Evolutionary conservation across 768 basidiomycete species (phyloP), one percentile per base, ranked within the genome.

Genomic region (Hydnum rufescens): DNA sequence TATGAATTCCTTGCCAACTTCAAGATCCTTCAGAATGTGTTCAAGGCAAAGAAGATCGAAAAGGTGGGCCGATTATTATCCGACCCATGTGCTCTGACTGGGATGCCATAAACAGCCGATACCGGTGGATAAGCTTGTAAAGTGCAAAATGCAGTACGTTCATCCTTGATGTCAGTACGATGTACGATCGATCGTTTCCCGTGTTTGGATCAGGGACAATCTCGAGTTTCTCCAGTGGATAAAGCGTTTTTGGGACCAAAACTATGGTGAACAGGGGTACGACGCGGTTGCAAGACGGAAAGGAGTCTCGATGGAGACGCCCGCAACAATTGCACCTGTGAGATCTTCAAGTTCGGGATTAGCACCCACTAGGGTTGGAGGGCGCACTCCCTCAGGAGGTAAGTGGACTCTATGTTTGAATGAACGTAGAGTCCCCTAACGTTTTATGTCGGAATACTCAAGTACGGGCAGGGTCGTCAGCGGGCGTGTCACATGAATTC

Each of bases 171-270:
- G 42, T 51, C 53, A 29, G 26, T 23, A 47, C 49, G 26, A n/a
- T 42, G 6, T 8, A 8, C 22, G 18, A 13, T 26, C 8, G 25
- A 8, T 16, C 44, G 49, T 50, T 25, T 50, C 6, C 49, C 32
- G 49, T 6, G 23, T 6, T 34, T 32, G 18, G 22, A n/a, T 26
- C 19, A 86, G 85, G 66, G 95, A 97, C 66, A 99, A 99, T 66
- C 80, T 99, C 59, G 95, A 99, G 63, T 97, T 99, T 70, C 65
- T 92, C 53, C 95, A 99, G 66, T 99, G 93, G 93, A 74, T 87
- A 61, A 89, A 89, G 63, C 81, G 82, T 23, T 96, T 81, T 67
- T 97, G 95, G 93, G 90, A 97, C 60, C 67, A 75, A 26, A 88
- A 92, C 70, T 90, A 79, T 63, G 77, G 79, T 18, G 93, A 90